phyloP scores from a whole-genome alignment of 495 filamentous ascomycete species.

The Penicillium atrosanguineum region DNA sequence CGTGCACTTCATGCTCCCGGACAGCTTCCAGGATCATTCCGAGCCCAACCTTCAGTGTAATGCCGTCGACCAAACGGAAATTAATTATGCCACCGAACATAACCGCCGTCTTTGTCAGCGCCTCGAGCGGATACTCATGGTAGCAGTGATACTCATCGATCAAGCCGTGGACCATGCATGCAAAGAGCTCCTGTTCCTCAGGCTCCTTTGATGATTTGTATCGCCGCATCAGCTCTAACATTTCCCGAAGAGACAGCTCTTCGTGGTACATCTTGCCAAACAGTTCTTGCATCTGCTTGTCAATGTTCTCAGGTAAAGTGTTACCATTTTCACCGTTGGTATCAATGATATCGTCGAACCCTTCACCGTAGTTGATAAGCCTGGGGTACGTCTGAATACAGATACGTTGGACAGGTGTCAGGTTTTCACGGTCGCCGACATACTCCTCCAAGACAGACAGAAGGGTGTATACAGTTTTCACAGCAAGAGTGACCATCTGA shows the following conservation, averaged over 20 bases:
- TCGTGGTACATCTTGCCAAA: conserved; percentile 96
- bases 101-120: conserved; percentile 90
- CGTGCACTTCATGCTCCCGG: conserved; percentile 70
- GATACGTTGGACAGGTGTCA: conserved; percentile 68
- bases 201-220: conserved; percentile 85
- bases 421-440: conserved; percentile 53
- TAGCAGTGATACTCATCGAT: conserved; percentile 98
- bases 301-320: conserved; percentile 69
- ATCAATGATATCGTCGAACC: conserved; percentile 85
- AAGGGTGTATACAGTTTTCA: conserved; percentile 81
- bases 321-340: conserved; percentile 77
- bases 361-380: conserved; percentile 93
- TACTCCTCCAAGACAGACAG: conserved; percentile 74
- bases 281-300: conserved; percentile 90
- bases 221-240: conserved; percentile 74
- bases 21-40: conserved; percentile 97
- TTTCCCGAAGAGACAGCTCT: conserved; percentile 73
- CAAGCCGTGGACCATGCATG: conserved; percentile 96
- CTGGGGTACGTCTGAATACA: conserved; percentile 94
- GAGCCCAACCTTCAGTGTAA: conserved; percentile 86
- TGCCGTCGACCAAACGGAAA: conserved; percentile 80
- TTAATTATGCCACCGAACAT: conserved; percentile 97
- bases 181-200: conserved; percentile 87
- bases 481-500: conserved; percentile 68
- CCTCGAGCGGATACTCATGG: conserved; percentile 87